Evolutionary conservation across 192 early-diverging fungal genomes (phyloP).

Genomic region (Umbelopsis ramanniana): DNA sequence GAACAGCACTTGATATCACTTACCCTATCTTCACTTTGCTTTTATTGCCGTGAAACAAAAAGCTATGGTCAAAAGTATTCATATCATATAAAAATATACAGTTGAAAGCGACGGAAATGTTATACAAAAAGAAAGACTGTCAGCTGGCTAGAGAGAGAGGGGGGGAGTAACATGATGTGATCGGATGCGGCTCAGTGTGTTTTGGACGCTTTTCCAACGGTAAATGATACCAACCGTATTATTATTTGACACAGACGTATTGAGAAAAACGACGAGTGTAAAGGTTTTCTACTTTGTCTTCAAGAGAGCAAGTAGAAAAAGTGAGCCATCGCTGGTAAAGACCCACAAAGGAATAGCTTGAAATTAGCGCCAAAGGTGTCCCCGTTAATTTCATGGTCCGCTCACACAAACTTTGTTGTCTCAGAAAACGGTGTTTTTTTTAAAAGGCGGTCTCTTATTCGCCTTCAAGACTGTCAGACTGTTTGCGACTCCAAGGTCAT

Average conservation of each 20-base stretch:
- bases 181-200: too few relatives aligned
- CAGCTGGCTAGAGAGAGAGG: too few relatives aligned
- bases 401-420: constrained; percentile 20
- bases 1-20: too few relatives aligned
- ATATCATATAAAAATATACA: too few relatives aligned
- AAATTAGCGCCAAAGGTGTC: constrained; percentile 7
- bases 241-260: neutral
- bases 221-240: neutral
- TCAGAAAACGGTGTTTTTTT: neutral
- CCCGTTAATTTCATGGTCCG: constrained; percentile 2
- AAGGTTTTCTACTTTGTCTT: neutral
- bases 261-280: too few relatives aligned
- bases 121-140: too few relatives aligned
- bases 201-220: too few relatives aligned
- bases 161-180: too few relatives aligned
- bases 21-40: too few relatives aligned
- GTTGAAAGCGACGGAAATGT: too few relatives aligned
- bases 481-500: neutral
- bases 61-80: too few relatives aligned
- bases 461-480: neutral
- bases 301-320: neutral
- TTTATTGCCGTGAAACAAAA: too few relatives aligned
- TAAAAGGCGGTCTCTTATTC: constrained; percentile 6
- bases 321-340: neutral
- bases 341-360: neutral